A percentile compares a stretch with the other conserved stretches of the same genome.
These are phyloP conservation scores for Chytriomyces sp. DNA, from an alignment of 192 early-diverging fungal genomes.

Conservation along the genomic window DNA sequence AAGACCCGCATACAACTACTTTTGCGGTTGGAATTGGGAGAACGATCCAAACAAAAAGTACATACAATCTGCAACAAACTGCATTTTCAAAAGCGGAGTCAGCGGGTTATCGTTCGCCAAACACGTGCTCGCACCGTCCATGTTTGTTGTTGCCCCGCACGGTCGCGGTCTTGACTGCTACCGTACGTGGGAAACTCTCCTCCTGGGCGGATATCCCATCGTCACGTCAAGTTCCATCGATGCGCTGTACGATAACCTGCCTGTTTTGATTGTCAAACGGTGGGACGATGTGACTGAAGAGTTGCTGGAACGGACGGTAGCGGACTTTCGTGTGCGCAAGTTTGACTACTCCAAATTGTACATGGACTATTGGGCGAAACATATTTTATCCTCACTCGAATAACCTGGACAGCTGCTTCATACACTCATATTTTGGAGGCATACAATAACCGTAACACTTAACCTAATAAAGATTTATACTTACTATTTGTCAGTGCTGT, in stretches of 20 bases:
- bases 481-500: too few relatives aligned
- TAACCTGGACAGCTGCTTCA: too few relatives aligned
- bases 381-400: too few relatives aligned
- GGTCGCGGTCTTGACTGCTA: slow-evolving; percentile 35
- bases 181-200: slow-evolving; percentile 36
- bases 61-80: background rate
- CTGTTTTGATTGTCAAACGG: slow-evolving; percentile 27
- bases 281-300: slow-evolving; percentile 31
- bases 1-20: slow-evolving; percentile 7
- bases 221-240: slow-evolving; percentile 27
- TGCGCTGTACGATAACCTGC: slow-evolving; percentile 14
- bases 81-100: background rate
- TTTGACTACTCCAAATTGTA: slow-evolving; percentile 11
- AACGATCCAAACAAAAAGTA: background rate
- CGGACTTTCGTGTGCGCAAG: background rate
- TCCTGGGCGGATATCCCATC: slow-evolving; percentile 31
- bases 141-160: slow-evolving; percentile 32
- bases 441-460: too few relatives aligned
- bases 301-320: slow-evolving; percentile 18
- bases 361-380: slow-evolving; percentile 9
- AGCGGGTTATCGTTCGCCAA: background rate
- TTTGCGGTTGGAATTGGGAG: slow-evolving; percentile 14
- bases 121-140: slow-evolving; percentile 15
- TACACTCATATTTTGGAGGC: too few relatives aligned
- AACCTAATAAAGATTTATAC: too few relatives aligned